phyloP scores from a whole-genome alignment of 1,284 basidiomycete species.

The Phlebopus sp. region DNA sequence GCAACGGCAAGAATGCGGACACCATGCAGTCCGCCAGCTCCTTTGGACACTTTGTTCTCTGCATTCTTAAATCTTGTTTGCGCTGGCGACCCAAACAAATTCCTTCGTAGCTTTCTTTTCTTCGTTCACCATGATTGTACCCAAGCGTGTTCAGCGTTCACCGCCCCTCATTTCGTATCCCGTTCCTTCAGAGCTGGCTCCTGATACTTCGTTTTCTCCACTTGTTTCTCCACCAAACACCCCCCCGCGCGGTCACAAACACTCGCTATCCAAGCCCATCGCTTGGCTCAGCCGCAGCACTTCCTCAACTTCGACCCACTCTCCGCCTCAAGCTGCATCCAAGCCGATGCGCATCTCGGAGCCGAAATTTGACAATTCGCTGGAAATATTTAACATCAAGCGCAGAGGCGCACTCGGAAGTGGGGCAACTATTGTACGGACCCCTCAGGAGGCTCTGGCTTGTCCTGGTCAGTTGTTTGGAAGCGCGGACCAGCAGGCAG shows the following conservation, averaged over 20 bases:
- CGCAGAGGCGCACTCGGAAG: slow-evolving; percentile 54
- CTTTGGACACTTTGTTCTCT: slow-evolving; percentile 13
- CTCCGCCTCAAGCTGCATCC: slow-evolving; percentile 22
- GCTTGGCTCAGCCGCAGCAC: slow-evolving; percentile 30
- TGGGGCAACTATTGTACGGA: slow-evolving; percentile 69
- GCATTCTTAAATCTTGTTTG: slow-evolving; percentile 8
- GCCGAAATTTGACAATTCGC: slow-evolving; percentile 51
- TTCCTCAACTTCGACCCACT: slow-evolving; percentile 19
- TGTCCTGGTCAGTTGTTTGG: slow-evolving; percentile 8
- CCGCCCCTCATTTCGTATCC: slow-evolving; percentile 41
- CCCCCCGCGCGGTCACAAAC: slow-evolving; percentile 27
- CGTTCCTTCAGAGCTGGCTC: slow-evolving; percentile 46
- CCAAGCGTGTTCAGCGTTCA: slow-evolving; percentile 22
- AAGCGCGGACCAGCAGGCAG: slow-evolving; percentile 14
- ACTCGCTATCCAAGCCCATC: slow-evolving; percentile 31
- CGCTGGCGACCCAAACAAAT: neutral
- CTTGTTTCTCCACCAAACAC: slow-evolving; percentile 26
- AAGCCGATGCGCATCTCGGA: slow-evolving; percentile 61
- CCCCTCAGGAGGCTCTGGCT: slow-evolving; percentile 68
- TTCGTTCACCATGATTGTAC: slow-evolving; percentile 24
- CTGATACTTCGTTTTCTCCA: slow-evolving; percentile 35
- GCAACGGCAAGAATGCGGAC: slow-evolving; percentile 1
- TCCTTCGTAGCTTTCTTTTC: neutral
- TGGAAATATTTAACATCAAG: slow-evolving; percentile 41
- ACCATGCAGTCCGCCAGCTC: neutral